Base-by-base conservation (phyloP, 1,139 yeast genomes). In the Ogataea hybrid region DNA sequence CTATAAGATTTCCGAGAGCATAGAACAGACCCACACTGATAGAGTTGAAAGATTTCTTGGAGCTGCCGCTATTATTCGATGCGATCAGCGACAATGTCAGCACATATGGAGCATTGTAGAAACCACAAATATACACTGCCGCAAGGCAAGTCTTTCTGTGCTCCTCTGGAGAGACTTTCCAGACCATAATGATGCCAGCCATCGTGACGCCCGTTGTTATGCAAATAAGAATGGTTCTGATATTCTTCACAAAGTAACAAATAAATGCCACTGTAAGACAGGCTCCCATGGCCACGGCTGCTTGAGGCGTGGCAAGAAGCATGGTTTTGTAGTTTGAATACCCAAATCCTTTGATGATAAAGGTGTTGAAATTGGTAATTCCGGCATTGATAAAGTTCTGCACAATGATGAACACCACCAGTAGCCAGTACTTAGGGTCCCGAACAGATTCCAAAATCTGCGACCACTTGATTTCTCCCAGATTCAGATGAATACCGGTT, bases 11-110 rank as follows among this genome's bases (percentile, higher is more conserved):
- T 50, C 83, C 83, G 15, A 90, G 84, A 17, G 79, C 75, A 49
- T 84, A 79, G 56, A 78, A 83, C 0, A 79, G 80, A 37, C 81
- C 69, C 62, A 83, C 73, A 27, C 75, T 71, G 34, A 77, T 61
- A 2, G 84, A 84, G 58, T 75, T 79, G 35, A 77, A 71, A 9
- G 81, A 75, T 37, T 76, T 63, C 57, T 82, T 78, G 59, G 82
- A 80, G 14, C 86, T 79, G 50, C 78, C 51, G 37, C 47, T 42
- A 14, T 25, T 45, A 33, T 48, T 48, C n/a, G 50, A 48, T 8
- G 49, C 47, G 25, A 48, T 43, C 35, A 48, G 20, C 1, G 50
- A 47, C 15, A 47, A 27, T 5, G 35, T n/a, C 40, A 48, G 28
- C 18, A 47, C 52, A 33, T 47, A 44, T 3, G 52, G 52, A 9